Conservation (phyloP, 108 stramenopile species). For the Mediolabrus comicus region DNA sequence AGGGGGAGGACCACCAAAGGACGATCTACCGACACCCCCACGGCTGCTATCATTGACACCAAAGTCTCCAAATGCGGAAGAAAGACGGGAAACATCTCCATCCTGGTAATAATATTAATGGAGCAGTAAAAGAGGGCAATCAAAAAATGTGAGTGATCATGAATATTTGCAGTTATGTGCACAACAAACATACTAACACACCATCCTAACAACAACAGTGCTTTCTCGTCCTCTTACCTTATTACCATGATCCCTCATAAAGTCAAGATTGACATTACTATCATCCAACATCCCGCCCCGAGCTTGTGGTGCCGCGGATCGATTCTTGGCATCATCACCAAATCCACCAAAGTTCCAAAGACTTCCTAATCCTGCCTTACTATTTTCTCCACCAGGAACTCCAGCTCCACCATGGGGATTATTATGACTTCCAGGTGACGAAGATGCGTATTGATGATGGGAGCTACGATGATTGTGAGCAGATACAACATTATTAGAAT, state of each 20-base stretch:
- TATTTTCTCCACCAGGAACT: slow-evolving; percentile 35
- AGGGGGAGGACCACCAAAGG: background rate
- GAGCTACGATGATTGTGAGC: background rate
- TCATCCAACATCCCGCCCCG: background rate
- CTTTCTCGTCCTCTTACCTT: background rate
- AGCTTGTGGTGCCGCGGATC: background rate
- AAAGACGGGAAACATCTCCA: slow-evolving; percentile 13
- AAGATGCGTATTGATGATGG: background rate
- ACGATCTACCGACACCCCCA: background rate
- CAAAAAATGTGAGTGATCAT: too few species aligned
- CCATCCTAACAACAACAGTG: too few species aligned
- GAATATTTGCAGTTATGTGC: too few species aligned
- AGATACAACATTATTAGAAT: background rate
- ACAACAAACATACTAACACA: too few species aligned
- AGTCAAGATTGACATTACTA: slow-evolving; percentile 2
- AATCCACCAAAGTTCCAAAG: slow-evolving; percentile 49
- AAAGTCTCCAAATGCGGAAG: slow-evolving; percentile 21
- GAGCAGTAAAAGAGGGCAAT: background rate
- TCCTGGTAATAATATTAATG: background rate
- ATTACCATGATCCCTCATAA: background rate
- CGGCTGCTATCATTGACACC: slow-evolving; percentile 1
- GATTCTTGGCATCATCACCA: slow-evolving; percentile 45
- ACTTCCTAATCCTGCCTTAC: slow-evolving; percentile 26
- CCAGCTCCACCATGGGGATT: slow-evolving; percentile 14
- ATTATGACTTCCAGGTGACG: background rate